These are phyloP conservation scores for Suillus subluteus DNA, from an alignment of 768 basidiomycete species.

Conservation along the genomic window DNA sequence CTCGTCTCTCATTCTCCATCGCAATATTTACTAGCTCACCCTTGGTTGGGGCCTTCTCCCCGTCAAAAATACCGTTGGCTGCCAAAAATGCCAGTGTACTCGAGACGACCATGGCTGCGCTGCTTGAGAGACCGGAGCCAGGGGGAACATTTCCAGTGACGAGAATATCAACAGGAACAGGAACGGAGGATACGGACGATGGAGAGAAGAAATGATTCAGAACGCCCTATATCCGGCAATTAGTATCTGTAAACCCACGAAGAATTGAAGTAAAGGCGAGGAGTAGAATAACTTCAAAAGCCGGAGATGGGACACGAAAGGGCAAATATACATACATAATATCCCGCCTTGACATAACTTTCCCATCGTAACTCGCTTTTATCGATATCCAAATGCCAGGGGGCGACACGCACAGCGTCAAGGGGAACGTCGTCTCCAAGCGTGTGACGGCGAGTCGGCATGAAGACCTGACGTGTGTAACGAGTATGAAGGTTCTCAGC, in stretches of 20 bases:
- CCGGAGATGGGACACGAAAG: slow-evolving; percentile 1
- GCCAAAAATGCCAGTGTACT: slow-evolving; percentile 82
- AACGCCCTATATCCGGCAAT: slow-evolving; percentile 53
- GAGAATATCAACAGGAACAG: slow-evolving; percentile 70
- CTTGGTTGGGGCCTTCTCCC: slow-evolving; percentile 44
- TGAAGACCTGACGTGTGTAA: slow-evolving; percentile 63
- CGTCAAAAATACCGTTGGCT: slow-evolving; percentile 66
- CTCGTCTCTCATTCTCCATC: slow-evolving; percentile 83
- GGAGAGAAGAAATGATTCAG: slow-evolving; percentile 60
- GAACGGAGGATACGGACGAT: slow-evolving; percentile 30
- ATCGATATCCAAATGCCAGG: slow-evolving; percentile 75
- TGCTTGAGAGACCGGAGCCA: slow-evolving; percentile 86
- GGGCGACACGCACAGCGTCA: slow-evolving; percentile 44
- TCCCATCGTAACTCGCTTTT: slow-evolving; percentile 77
- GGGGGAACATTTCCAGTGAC: slow-evolving; percentile 84
- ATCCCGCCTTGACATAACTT: slow-evolving; percentile 86
- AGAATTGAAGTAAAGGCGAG: neutral
- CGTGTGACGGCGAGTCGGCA: slow-evolving; percentile 45
- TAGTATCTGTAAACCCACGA: neutral
- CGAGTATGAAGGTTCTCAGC: slow-evolving; percentile 65
- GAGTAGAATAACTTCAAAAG: neutral
- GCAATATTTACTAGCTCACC: slow-evolving; percentile 78
- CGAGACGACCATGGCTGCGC: slow-evolving; percentile 89
- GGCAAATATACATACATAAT: slow-evolving; percentile 58
- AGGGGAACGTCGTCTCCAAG: slow-evolving; percentile 32